Evolutionary conservation across 2,329 filamentous ascomycete species (phyloP).

Genomic region (Colletotrichum orbiculare): DNA sequence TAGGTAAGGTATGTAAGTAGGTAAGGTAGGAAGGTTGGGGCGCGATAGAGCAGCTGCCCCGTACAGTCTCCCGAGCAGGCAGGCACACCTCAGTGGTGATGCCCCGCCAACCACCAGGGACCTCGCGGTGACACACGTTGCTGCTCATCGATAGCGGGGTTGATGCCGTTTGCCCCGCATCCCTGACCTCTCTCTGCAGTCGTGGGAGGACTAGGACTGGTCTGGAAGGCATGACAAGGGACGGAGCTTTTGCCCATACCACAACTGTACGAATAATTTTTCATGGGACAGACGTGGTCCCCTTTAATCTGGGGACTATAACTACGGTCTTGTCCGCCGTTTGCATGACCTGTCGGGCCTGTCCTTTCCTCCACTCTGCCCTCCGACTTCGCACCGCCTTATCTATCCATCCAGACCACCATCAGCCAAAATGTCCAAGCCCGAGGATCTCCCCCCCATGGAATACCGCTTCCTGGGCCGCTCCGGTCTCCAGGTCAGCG

Average conservation of each 20-base stretch:
- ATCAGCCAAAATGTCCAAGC: slow-evolving; percentile 49
- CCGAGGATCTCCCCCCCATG: slow-evolving; percentile 64
- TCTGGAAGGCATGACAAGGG: slow-evolving; percentile 7
- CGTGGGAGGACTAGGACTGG: slow-evolving; percentile 8
- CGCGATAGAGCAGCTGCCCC: no score
- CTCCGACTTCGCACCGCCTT: slow-evolving; percentile 22
- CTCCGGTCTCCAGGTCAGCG: slow-evolving; percentile 79
- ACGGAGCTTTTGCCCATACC: slow-evolving; percentile 8
- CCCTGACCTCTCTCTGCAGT: slow-evolving; percentile 14
- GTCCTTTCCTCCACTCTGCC: slow-evolving; percentile 13
- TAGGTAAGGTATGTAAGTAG: slow-evolving; percentile 15
- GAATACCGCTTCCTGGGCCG: slow-evolving; percentile 78
- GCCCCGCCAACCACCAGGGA: slow-evolving; percentile 17
- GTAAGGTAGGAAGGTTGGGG: background rate
- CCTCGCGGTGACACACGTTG: slow-evolving; percentile 22
- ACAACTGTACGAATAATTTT: slow-evolving; percentile 13
- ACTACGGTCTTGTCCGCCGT: slow-evolving; percentile 26
- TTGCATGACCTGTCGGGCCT: slow-evolving; percentile 2
- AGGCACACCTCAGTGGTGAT: slow-evolving; percentile 1
- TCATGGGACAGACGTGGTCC: slow-evolving; percentile 17
- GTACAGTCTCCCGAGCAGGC: no score
- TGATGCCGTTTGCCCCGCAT: slow-evolving; percentile 27
- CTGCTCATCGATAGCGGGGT: slow-evolving; percentile 27
- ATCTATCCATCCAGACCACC: background rate
- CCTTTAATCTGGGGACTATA: slow-evolving; percentile 30